Evolutionary conservation across 148 eudicot species (phyloP), one percentile per base, ranked within the genome.

Genomic region (Silene latifolia): DNA sequence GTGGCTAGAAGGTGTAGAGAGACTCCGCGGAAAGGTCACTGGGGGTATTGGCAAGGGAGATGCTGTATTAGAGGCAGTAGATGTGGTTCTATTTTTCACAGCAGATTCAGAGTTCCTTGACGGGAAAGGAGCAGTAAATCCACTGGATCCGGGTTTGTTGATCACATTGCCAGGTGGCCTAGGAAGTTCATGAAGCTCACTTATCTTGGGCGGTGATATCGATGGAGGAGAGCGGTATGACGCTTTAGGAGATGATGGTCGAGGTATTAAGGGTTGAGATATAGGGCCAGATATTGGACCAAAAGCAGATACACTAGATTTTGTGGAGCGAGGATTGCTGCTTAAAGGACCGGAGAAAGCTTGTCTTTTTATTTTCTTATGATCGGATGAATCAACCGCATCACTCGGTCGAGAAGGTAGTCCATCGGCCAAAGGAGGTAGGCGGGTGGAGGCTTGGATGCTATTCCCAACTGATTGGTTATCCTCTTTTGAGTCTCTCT

Each of bases 161-260:
- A 85, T 64, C 39, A 81, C 80, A 81, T 58, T 77, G 67, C 76
- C 82, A 17, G 98, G 98, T 24, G 98, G 98, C 75, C 97, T 88
- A 32, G 98, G 98, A 74, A 95, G 97, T 85, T 95, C 97, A 72
- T 95, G 97, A 74, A 95, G 97, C 88, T 95, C 97, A 63, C 89
- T 95, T 84, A 90, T 87, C 80, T 78, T 92, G 46, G 98, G 97
- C 2, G 98, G 92, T 63, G 97, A 88, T 67, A 81, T 64, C 53
- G 94, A 86, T 71, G 89, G 88, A 67, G 88, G 75, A 21, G 86
- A 73, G 42, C 77, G 84, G 62, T 81, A 74, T 24, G 80, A 81
- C 67, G 73, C 77, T 74, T 75, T 80, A 13, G 82, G 82, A 25
- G 83, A 80, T 66, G 80, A 80, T 35, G 83, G 69, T 44, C 77